phyloP scores from a whole-genome alignment of 371 early-diverging fungal genomes.

The Circinella minor region DNA sequence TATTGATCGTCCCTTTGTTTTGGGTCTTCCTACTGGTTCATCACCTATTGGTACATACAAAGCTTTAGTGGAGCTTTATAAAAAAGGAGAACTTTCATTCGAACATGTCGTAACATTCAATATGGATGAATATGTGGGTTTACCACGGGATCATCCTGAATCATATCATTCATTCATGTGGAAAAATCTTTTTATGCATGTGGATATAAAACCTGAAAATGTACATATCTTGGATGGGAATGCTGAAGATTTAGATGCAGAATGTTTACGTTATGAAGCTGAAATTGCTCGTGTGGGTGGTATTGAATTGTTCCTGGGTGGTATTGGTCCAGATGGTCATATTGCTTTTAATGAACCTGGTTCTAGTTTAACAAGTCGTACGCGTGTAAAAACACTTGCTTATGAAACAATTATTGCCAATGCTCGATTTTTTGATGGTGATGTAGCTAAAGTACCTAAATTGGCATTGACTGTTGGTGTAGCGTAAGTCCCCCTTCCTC shows the following conservation, averaged over 20 bases:
- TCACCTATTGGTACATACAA: conserved; percentile 81
- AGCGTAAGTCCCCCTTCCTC: conserved; percentile 56
- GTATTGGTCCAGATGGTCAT: conserved; percentile 90
- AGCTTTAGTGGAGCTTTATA: conserved; percentile 64
- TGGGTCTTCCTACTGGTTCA: conserved; percentile 87
- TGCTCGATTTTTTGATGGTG: conserved; percentile 87
- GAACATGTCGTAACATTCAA: conserved; percentile 72
- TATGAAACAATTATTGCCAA: conserved; percentile 92
- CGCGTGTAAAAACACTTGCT: conserved; percentile 88
- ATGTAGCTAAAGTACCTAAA: conserved; percentile 88
- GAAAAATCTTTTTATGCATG: conserved; percentile 82
- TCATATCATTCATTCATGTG: conserved; percentile 91
- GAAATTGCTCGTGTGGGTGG: conserved; percentile 80
- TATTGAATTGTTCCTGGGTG: conserved; percentile 83
- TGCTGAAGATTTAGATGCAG: conserved; percentile 78
- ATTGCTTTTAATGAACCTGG: conserved; percentile 94
- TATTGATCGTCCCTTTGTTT: conserved; percentile 77
- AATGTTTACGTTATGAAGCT: conserved; percentile 81
- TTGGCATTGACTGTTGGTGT: conserved; percentile 90
- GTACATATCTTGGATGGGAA: conserved; percentile 87
- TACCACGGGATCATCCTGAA: conserved; percentile 74
- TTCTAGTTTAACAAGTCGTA: conserved; percentile 83
- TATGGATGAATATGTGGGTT: conserved; percentile 75
- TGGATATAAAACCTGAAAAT: conserved; percentile 80
- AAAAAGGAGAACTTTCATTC: conserved; percentile 65